Conservation (phyloP, 2,329 filamentous ascomycete genomes). For the Coniochaeta pulveracea region DNA sequence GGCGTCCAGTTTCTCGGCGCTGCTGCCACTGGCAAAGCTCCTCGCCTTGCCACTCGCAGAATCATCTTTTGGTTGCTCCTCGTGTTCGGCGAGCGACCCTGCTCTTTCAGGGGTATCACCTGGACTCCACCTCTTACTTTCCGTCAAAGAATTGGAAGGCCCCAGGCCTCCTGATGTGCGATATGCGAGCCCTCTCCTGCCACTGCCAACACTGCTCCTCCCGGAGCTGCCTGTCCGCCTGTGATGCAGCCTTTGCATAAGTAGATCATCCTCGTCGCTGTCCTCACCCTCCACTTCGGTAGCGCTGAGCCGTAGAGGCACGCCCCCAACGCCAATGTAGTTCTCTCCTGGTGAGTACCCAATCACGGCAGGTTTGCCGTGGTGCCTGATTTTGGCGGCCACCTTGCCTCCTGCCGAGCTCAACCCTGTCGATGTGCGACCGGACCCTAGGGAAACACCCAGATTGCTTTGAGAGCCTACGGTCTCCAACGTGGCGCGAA, state of each 20-base stretch:
- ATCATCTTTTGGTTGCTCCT: constrained; percentile 23
- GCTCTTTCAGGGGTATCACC: constrained; percentile 43
- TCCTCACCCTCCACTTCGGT: constrained; percentile 88
- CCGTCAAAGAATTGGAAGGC: constrained; percentile 21
- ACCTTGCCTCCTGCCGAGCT: constrained; percentile 51
- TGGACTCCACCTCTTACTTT: constrained; percentile 35
- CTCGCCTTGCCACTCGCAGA: constrained; percentile 33
- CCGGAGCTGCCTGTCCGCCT: constrained; percentile 66
- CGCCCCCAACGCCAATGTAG: constrained; percentile 63
- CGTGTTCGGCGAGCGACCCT: constrained; percentile 37
- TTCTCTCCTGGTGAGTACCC: constrained; percentile 71
- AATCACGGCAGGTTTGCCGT: constrained; percentile 67
- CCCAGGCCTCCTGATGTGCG: constrained; percentile 35
- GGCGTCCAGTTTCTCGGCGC: constrained; percentile 48
- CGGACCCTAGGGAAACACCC: constrained; percentile 23
- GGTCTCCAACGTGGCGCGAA: constrained; percentile 75
- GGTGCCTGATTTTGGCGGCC: constrained; percentile 78
- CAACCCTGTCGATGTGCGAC: constrained; percentile 51
- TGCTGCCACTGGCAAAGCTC: constrained; percentile 44
- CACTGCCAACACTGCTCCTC: constrained; percentile 53
- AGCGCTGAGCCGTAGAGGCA: constrained; percentile 86
- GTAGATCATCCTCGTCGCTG: constrained; percentile 60
- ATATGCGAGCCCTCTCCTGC: constrained; percentile 35
- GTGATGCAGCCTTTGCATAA: constrained; percentile 44
- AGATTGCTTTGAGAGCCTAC: constrained; percentile 33